Percentiles rank a stretch among this genome's conserved stretches.
phyloP scores from a whole-genome alignment of 1,284 basidiomycete species.

The Agroathelia rolfsii region DNA sequence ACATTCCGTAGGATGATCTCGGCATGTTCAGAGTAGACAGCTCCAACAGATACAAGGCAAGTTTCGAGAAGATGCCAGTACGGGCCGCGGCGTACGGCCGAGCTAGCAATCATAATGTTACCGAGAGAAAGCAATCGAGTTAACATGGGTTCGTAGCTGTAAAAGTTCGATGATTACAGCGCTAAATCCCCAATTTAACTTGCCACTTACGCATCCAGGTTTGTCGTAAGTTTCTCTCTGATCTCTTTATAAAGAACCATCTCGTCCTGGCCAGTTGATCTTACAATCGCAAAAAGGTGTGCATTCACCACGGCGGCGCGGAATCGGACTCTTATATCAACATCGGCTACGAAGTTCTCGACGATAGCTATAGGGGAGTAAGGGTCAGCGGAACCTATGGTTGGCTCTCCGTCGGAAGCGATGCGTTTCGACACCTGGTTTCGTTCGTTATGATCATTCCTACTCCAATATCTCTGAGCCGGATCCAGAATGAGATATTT shows the following conservation, averaged over 20 bases:
- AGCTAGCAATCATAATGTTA: slow-evolving; percentile 79
- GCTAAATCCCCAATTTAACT: no score
- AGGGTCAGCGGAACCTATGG: slow-evolving; percentile 19
- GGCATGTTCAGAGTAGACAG: slow-evolving; percentile 49
- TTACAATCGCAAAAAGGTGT: slow-evolving; percentile 42
- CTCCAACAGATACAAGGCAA: slow-evolving; percentile 34
- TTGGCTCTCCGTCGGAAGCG: no score
- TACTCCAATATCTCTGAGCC: slow-evolving; percentile 39
- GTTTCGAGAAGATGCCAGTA: slow-evolving; percentile 85
- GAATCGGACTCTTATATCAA: slow-evolving; percentile 82
- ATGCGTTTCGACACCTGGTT: slow-evolving; percentile 13
- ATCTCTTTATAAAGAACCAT: slow-evolving; percentile 36
- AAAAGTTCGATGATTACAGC: no score
- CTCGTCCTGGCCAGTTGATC: slow-evolving; percentile 18
- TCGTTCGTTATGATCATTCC: slow-evolving; percentile 19
- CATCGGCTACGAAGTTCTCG: slow-evolving; percentile 47
- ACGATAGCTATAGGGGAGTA: slow-evolving; percentile 39
- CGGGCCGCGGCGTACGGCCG: slow-evolving; percentile 72
- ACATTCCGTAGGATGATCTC: slow-evolving; percentile 56
- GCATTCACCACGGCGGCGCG: slow-evolving; percentile 60
- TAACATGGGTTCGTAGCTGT: slow-evolving; percentile 68
- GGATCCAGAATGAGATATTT: slow-evolving; percentile 57
- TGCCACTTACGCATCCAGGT: slow-evolving; percentile 41
- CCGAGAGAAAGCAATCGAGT: slow-evolving; percentile 72
- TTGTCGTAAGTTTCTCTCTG: slow-evolving; percentile 29